Percentiles rank a stretch among this genome's conserved stretches.
Evolutionary conservation across 2,329 filamentous ascomycete genomes (phyloP).

Genomic region (Alternaria rosae): DNA sequence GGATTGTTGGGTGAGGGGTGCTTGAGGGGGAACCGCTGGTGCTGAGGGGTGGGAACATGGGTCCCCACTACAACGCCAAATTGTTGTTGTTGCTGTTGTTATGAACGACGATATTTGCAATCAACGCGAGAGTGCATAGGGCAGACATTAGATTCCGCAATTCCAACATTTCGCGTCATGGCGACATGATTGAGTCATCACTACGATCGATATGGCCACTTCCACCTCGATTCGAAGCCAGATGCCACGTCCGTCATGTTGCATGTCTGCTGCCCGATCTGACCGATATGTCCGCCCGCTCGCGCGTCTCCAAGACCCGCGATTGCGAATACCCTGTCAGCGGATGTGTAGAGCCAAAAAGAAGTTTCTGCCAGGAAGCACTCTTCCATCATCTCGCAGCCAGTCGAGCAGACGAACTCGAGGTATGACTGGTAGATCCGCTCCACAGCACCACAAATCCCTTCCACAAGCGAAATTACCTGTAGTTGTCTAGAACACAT

Average conservation of each 20-base stretch:
- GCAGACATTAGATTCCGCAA: background rate
- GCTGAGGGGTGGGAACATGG: background rate
- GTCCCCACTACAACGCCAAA: background rate
- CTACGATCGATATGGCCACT: background rate
- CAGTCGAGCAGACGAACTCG: background rate
- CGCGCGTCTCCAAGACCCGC: background rate
- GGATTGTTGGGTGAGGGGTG: background rate
- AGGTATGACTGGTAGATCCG: background rate
- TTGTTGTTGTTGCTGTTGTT: background rate
- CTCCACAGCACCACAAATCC: slow-evolving; percentile 8
- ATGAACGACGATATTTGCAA: background rate
- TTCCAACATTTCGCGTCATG: background rate
- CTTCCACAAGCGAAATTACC: slow-evolving; percentile 15
- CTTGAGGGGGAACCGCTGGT: background rate
- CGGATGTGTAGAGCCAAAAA: background rate
- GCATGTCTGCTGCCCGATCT: slow-evolving; percentile 1
- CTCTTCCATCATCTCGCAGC: background rate
- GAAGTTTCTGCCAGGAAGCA: background rate
- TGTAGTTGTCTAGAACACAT: slow-evolving; percentile 9
- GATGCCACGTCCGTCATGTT: background rate
- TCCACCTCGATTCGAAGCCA: background rate
- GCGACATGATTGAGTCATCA: slow-evolving; percentile 3
- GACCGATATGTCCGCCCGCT: slow-evolving; percentile 6
- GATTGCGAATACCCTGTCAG: background rate
- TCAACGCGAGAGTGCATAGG: background rate